A percentile compares a stretch with the other conserved stretches of the same genome.
phyloP scores from a whole-genome alignment of 768 basidiomycete species.

The Lenzites betulinus region DNA sequence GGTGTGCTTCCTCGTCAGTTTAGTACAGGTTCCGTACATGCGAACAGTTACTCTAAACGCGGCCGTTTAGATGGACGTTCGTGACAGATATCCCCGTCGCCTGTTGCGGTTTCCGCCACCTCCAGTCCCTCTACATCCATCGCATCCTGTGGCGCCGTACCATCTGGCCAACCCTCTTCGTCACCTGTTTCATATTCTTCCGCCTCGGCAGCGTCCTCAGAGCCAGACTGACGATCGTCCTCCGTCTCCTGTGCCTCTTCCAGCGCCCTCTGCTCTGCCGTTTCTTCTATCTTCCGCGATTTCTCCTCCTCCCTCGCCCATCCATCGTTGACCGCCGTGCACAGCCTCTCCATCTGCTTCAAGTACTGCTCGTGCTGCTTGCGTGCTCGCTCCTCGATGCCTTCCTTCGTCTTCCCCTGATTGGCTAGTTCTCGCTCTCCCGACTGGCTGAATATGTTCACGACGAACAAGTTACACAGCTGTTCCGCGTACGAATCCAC shows the following conservation, averaged over 20 bases:
- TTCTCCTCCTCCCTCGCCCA: neutral
- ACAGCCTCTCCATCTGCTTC: neutral
- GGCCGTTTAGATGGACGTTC: too few species aligned
- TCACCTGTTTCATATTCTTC: neutral
- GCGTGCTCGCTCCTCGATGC: neutral
- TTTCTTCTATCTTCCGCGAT: neutral
- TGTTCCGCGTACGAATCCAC: neutral
- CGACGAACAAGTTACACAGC: neutral
- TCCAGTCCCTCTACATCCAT: too few species aligned
- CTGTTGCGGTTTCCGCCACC: too few species aligned
- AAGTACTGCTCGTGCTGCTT: slow-evolving; percentile 11
- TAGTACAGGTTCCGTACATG: neutral
- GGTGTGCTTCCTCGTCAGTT: neutral
- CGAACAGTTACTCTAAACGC: neutral
- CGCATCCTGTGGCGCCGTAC: too few species aligned
- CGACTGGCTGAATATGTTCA: neutral
- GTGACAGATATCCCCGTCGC: too few species aligned
- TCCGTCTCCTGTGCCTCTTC: neutral
- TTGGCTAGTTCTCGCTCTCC: neutral
- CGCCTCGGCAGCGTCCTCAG: neutral
- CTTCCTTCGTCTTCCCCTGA: neutral
- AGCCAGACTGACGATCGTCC: neutral
- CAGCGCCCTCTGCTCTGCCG: neutral
- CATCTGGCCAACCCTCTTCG: neutral
- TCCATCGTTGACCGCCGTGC: neutral